Conservation (phyloP, 2,329 filamentous ascomycete genomes). For the Parasarocladium wereldwijsianum region DNA sequence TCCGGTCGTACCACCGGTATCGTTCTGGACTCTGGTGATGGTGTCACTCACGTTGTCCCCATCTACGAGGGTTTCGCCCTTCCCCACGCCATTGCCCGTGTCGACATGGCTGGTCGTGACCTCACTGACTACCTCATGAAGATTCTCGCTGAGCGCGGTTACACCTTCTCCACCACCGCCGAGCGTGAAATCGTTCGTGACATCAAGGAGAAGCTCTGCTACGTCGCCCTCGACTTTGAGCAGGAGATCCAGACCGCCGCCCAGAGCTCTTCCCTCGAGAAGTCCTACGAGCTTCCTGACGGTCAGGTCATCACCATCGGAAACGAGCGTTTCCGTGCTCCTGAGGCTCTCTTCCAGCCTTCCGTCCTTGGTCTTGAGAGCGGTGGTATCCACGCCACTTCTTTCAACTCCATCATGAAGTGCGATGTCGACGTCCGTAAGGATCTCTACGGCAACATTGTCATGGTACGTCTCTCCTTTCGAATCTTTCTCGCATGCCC, state of each 20-base stretch:
- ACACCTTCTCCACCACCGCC: conserved; percentile 98
- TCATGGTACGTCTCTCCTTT: conserved; percentile 62
- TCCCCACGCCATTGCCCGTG: conserved; percentile 98
- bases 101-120: conserved; percentile 99
- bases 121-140: conserved; percentile 99
- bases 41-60: conserved; percentile 99
- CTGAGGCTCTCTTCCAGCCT: conserved; percentile 98
- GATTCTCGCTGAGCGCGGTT: conserved; percentile 98
- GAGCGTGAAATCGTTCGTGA: conserved; percentile 99
- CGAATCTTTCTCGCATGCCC: conserved; percentile 11
- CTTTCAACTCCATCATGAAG: conserved; percentile 99
- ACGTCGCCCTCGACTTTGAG: conserved; percentile 99
- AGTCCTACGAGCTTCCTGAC: conserved; percentile 99
- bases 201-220: conserved; percentile 99
- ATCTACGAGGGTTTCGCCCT: conserved; percentile 99
- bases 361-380: conserved; percentile 95
- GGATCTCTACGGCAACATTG: conserved; percentile 99
- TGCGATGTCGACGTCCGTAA: conserved; percentile 99
- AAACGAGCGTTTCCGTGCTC: conserved; percentile 99
- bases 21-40: conserved; percentile 98
- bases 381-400: conserved; percentile 98
- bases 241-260: conserved; percentile 99
- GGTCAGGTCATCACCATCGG: conserved; percentile 99
- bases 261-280: conserved; percentile 97
- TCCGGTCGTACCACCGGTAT: conserved; percentile 99